A percentile compares a stretch with the other conserved stretches of the same genome.
Evolutionary conservation across 108 stramenopile species (phyloP).

Genomic region (Aurantiochytrium sp.): DNA sequence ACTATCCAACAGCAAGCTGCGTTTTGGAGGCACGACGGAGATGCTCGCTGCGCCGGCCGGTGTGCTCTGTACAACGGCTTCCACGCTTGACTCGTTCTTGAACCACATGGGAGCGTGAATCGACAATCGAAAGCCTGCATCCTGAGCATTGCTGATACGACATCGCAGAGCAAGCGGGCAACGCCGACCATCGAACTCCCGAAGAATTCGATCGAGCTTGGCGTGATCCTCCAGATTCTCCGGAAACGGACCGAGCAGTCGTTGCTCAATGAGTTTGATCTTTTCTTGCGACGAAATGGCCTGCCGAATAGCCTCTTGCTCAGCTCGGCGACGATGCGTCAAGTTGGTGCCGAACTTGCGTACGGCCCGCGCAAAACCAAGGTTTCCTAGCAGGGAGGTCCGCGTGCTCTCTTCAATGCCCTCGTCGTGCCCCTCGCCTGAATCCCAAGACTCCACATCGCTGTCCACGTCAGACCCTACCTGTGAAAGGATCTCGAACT

Average conservation of each 20-base stretch:
- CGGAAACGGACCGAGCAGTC: neutral
- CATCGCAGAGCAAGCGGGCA: neutral
- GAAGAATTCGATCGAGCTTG: neutral
- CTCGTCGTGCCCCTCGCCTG: neutral
- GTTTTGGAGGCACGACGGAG: neutral
- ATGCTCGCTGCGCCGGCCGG: neutral
- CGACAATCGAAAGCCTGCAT: neutral
- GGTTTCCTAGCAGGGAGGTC: neutral
- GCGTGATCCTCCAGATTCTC: neutral
- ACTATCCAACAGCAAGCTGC: neutral
- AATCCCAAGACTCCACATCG: neutral
- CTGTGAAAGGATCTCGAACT: neutral
- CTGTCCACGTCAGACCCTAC: neutral
- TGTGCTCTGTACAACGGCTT: neutral
- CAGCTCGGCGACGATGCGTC: neutral
- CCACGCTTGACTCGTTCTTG: neutral
- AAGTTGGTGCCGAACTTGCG: neutral
- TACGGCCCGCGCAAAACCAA: neutral
- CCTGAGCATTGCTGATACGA: neutral
- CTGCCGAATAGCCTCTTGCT: neutral
- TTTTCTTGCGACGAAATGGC: neutral
- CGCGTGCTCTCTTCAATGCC: neutral
- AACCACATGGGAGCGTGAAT: neutral
- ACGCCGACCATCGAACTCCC: neutral
- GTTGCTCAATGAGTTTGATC: neutral